phyloP scores from a whole-genome alignment of 164 flowering plant species.

The Taxillus chinensis region DNA sequence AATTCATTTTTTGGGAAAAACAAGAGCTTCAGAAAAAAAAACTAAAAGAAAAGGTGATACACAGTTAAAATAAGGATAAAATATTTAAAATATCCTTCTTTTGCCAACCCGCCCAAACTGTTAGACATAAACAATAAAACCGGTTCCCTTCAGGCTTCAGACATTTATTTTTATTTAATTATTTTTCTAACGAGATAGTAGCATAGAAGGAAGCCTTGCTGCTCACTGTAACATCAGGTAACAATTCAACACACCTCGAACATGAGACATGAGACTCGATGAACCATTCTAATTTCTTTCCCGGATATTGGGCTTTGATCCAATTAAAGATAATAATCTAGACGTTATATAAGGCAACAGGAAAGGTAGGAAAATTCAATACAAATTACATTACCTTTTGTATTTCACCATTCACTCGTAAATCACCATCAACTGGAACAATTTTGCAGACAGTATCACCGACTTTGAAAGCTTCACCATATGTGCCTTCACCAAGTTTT shows the following conservation, averaged over 20 bases:
- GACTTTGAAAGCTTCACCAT: slow-evolving; percentile 86
- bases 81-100: too few relatives aligned
- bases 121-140: too few relatives aligned
- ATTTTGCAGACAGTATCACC: slow-evolving; percentile 82
- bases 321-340: not conserved
- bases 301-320: not conserved
- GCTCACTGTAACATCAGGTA: too few relatives aligned
- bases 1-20: too few relatives aligned
- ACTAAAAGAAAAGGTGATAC: too few relatives aligned
- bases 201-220: too few relatives aligned
- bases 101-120: too few relatives aligned
- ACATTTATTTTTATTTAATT: too few relatives aligned
- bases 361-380: not conserved
- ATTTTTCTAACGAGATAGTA: too few relatives aligned
- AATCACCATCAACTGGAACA: slow-evolving; percentile 87
- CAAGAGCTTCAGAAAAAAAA: too few relatives aligned
- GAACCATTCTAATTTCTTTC: not conserved
- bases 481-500: slow-evolving; percentile 98
- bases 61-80: too few relatives aligned
- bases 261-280: not conserved
- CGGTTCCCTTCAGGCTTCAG: too few relatives aligned
- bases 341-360: not conserved
- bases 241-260: not conserved
- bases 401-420: slow-evolving; percentile 77
- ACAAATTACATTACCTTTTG: slow-evolving; percentile 63